A percentile compares a stretch with the other conserved stretches of the same genome.
phyloP scores from a whole-genome alignment of 78 protist genomes.

The Dictyostelium citrinum region DNA sequence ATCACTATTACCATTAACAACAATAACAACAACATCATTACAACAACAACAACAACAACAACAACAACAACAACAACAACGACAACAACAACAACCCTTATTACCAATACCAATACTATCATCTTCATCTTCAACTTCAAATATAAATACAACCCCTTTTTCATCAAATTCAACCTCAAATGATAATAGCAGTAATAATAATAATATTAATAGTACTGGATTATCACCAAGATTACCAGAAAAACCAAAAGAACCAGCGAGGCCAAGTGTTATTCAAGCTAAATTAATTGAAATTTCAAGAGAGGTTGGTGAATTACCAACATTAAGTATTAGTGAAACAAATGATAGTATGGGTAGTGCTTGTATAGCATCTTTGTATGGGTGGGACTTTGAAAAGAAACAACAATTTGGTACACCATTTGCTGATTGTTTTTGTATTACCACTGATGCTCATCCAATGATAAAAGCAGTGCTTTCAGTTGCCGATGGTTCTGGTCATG shows the following conservation, averaged over 20 bases:
- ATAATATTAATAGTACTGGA: neutral
- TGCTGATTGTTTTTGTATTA: slow-evolving; percentile 58
- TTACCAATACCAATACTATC: neutral
- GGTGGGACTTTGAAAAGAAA: slow-evolving; percentile 71
- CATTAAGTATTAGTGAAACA: neutral
- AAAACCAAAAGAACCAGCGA: neutral
- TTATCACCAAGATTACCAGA: neutral
- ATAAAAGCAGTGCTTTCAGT: slow-evolving; percentile 24
- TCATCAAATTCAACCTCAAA: neutral
- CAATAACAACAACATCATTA: neutral
- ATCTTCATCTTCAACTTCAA: neutral
- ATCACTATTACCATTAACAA: neutral
- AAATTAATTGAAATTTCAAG: neutral
- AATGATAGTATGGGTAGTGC: slow-evolving; percentile 28
- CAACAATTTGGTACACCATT: slow-evolving; percentile 54
- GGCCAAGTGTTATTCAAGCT: neutral
- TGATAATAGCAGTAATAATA: neutral
- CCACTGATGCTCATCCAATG: slow-evolving; percentile 27
- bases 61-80: neutral
- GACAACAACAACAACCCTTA: neutral
- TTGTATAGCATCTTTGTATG: slow-evolving; percentile 43
- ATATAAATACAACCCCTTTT: neutral
- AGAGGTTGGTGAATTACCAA: slow-evolving; percentile 21
- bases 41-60: no score
- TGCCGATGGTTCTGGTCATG: slow-evolving; percentile 74